These are phyloP conservation scores for Dunaliella primolecta DNA, from an alignment of 139 green algal genomes.

Conservation along the genomic window DNA sequence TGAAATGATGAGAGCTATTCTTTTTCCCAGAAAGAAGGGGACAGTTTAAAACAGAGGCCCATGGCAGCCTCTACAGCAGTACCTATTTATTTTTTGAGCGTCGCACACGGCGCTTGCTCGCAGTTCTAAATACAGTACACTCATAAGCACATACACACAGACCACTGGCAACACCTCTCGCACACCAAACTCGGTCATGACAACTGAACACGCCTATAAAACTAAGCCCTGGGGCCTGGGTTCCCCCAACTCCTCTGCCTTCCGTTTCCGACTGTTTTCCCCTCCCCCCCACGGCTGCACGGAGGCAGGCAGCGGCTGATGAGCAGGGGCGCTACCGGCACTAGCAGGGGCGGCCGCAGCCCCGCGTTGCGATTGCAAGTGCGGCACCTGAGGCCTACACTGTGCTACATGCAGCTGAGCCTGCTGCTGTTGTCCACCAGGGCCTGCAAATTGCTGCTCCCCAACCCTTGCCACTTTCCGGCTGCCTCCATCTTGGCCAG, in stretches of 20 bases:
- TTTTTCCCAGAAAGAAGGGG: too few relatives aligned
- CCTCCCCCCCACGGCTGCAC: background rate
- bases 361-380: background rate
- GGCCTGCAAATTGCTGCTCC: background rate
- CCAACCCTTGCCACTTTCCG: background rate
- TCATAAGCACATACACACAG: background rate
- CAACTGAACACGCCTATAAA: background rate
- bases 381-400: background rate
- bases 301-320: too few relatives aligned
- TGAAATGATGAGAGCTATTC: too few relatives aligned
- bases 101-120: background rate
- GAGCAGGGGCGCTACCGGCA: background rate
- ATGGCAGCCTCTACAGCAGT: background rate
- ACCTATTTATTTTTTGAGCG: background rate
- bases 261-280: background rate
- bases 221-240: background rate
- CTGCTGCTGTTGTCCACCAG: background rate
- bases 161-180: background rate
- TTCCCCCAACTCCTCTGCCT: background rate
- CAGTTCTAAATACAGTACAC: background rate
- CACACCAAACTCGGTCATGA: background rate
- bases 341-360: background rate
- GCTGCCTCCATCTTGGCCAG: background rate
- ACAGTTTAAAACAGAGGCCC: background rate
- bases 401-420: background rate